Conservation (phyloP, 495 filamentous ascomycete species). For the Penicillium malachiteum region DNA sequence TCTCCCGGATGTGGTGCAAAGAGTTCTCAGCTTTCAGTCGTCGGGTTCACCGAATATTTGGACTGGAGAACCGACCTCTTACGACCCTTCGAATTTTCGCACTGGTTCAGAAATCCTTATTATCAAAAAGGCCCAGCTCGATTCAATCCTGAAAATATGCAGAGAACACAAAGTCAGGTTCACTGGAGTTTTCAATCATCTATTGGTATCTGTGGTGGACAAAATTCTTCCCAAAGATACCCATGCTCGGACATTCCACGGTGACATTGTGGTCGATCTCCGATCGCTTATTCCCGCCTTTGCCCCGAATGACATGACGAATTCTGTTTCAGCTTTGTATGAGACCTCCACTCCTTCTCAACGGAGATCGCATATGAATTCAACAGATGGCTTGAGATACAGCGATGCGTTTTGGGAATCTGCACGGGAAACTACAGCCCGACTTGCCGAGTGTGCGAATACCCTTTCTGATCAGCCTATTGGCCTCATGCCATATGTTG, state of each 20-base stretch:
- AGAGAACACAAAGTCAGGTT: conserved; percentile 1
- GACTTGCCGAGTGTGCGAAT: neutral
- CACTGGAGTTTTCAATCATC: conserved; percentile 1
- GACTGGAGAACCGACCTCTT: neutral
- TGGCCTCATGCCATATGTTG: neutral
- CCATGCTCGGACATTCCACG: neutral
- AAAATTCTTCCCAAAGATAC: neutral
- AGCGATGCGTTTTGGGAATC: neutral
- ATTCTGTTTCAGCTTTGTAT: neutral
- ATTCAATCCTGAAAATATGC: neutral
- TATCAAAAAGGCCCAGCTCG: neutral
- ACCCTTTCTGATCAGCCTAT: conserved; percentile 1
- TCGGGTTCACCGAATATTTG: neutral
- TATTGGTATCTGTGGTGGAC: neutral
- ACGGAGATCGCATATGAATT: neutral
- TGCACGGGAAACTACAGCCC: neutral
- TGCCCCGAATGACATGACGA: neutral
- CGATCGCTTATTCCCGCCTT: neutral
- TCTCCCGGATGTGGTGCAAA: neutral
- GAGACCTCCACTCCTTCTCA: neutral
- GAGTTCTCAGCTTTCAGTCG: neutral
- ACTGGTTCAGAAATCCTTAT: neutral
- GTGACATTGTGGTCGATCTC: conserved; percentile 2
- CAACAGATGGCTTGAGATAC: neutral
- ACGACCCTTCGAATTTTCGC: conserved; percentile 1